These are phyloP conservation scores for Sporothrix inflata DNA, from an alignment of 2,329 filamentous ascomycete species.

Conservation along the genomic window DNA sequence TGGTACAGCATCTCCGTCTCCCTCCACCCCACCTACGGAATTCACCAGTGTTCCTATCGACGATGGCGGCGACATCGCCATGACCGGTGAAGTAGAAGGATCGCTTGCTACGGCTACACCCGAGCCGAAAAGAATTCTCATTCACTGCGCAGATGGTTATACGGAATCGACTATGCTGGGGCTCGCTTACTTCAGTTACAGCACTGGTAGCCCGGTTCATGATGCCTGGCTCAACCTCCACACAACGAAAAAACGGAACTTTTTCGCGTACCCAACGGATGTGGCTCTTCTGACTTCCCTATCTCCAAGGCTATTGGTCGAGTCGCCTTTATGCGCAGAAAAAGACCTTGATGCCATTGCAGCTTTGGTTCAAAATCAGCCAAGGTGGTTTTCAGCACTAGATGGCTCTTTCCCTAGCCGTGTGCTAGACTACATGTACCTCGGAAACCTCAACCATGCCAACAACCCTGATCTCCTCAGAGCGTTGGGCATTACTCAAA, in stretches of 20 bases:
- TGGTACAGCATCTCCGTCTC: constrained; percentile 49
- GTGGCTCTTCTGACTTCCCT: constrained; percentile 79
- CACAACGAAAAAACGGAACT: constrained; percentile 79
- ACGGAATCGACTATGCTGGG: constrained; percentile 90
- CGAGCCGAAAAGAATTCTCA: constrained; percentile 70
- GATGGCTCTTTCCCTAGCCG: constrained; percentile 91
- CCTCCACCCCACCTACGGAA: constrained; percentile 27
- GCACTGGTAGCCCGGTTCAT: constrained; percentile 76
- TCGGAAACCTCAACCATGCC: constrained; percentile 89
- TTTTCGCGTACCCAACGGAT: constrained; percentile 93
- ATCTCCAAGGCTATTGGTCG: constrained; percentile 72
- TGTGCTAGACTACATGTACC: constrained; percentile 90
- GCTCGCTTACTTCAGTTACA: constrained; percentile 92
- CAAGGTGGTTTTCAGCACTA: constrained; percentile 78
- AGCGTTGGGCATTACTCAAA: constrained; percentile 79
- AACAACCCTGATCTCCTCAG: constrained; percentile 86
- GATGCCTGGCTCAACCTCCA: constrained; percentile 89
- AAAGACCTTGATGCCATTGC: constrained; percentile 58
- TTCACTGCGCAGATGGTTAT: constrained; percentile 95
- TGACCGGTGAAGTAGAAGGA: constrained; percentile 43
- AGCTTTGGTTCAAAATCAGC: constrained; percentile 61
- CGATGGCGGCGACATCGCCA: constrained; percentile 52
- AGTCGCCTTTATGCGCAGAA: constrained; percentile 62
- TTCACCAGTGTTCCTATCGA: constrained; percentile 39
- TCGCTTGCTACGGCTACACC: constrained; percentile 27